Base-by-base conservation (phyloP, 208 protist species). In the Phytomonas sp. region DNA sequence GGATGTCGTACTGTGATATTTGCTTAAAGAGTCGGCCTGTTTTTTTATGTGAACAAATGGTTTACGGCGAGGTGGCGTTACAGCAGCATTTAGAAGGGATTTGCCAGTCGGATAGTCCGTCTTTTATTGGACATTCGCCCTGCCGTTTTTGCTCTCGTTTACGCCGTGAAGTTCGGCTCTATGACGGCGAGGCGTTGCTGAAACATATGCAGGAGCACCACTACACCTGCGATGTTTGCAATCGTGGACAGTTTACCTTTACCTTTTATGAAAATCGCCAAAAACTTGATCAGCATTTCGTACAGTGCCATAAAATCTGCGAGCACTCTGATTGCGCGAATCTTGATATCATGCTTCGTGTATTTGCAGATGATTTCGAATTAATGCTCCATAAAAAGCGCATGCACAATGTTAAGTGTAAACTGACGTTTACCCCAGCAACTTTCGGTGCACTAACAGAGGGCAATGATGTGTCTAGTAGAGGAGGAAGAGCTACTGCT, bases 151-250 rank as follows among this genome's bases (percentile, higher is more conserved):
- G 92, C 71, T 73, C 76, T 32, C 16, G 45, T 32, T n/a, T 63
- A 0, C 70, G 68, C 7, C 72, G 65, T 29, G 29, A 56, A 31
- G 72, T 71, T 65, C 40, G 40, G 12, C 93, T 94, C 71, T 94
- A 94, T 69, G 88, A 95, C 67, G 86, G 86, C 29, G 92, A 94
- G 72, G 72, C 83, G 37, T 71, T 97, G 49, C 71, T 94, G 10
- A 85, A 89, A 73, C 92, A 97, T 78, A 97, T 97, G 92, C 82
- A 82, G 66, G 69, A 88, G n/a, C 69, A 83, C 29, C 92, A 97
- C 86, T 93, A 94, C 72, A 87, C 89, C 0, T 97, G 92, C 71
- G 89, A 97, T 69, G 52, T 94, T 26, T 97, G 92, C 79, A 93
- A 92, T 69, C 80, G 83, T 23, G 77, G 81, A 0, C 80, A 92